Percentiles rank a stretch among this genome's conserved stretches.
Conservation (phyloP, 2,329 filamentous ascomycete species). For the Pleoardoris graminearum region DNA sequence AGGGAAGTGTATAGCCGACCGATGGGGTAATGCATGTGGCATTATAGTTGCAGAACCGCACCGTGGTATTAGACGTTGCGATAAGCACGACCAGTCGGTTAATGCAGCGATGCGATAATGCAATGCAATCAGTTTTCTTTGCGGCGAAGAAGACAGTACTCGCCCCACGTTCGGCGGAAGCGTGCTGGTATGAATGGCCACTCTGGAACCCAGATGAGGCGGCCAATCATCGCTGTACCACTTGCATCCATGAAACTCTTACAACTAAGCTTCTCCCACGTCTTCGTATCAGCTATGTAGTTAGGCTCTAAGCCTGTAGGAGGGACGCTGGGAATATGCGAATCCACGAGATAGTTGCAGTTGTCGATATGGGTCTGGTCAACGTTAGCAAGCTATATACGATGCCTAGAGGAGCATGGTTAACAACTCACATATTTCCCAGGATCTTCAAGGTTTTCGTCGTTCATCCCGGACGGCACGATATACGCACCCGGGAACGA, state of each 20-base stretch:
- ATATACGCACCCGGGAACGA: constrained; percentile 84
- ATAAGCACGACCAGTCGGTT: neutral
- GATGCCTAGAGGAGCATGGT: neutral
- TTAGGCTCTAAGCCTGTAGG: constrained; percentile 75
- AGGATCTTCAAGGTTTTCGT: constrained; percentile 82
- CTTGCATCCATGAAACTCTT: constrained; percentile 78
- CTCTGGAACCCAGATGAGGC: constrained; percentile 82
- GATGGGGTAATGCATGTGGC: constrained; percentile 3
- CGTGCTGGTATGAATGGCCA: constrained; percentile 68
- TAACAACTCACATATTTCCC: constrained; percentile 74
- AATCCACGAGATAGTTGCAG: constrained; percentile 87
- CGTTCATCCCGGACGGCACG: constrained; percentile 84
- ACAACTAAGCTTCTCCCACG: constrained; percentile 79
- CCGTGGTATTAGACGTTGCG: neutral
- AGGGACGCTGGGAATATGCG: constrained; percentile 67
- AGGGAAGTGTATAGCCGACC: neutral
- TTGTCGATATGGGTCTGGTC: constrained; percentile 66
- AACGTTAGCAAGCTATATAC: neutral
- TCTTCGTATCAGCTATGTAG: constrained; percentile 71
- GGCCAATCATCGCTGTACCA: constrained; percentile 71
- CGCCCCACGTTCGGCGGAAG: constrained; percentile 78
- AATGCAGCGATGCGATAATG: neutral
- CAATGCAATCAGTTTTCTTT: constrained; percentile 6
- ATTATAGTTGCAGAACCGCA: neutral
- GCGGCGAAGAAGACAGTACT: constrained; percentile 79